A percentile compares a stretch with the other conserved stretches of the same genome.
phyloP scores from a whole-genome alignment of 2,329 filamentous ascomycete species.

The Amylocarpus encephaloides region DNA sequence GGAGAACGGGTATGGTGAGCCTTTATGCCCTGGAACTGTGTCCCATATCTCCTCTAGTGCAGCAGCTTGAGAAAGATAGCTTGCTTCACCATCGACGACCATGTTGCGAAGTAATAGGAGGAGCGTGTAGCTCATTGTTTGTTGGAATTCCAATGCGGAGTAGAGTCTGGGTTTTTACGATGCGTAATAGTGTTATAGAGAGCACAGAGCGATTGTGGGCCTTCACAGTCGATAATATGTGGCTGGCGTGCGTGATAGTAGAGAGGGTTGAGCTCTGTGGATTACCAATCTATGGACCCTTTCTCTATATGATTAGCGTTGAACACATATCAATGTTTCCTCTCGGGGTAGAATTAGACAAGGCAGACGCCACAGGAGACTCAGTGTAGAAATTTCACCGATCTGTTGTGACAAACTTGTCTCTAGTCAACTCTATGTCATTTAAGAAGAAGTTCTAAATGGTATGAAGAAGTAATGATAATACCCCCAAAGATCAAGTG shows the following conservation, averaged over 20 bases:
- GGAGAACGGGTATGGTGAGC: slow-evolving; percentile 11
- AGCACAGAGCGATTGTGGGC: slow-evolving; percentile 10
- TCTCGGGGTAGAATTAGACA: too few relatives aligned
- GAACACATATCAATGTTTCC: too few relatives aligned
- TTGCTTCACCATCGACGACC: slow-evolving; percentile 13
- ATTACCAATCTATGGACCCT: slow-evolving; percentile 41
- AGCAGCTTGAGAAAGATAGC: slow-evolving; percentile 12
- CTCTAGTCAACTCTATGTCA: too few relatives aligned
- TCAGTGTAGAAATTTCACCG: too few relatives aligned
- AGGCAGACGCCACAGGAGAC: too few relatives aligned
- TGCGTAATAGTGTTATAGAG: slow-evolving; percentile 9
- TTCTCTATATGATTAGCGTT: too few relatives aligned
- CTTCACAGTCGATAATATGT: slow-evolving; percentile 1
- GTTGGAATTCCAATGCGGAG: slow-evolving; percentile 15
- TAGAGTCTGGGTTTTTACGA: slow-evolving; percentile 9
- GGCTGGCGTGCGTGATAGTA: slow-evolving; percentile 29
- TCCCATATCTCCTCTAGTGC: slow-evolving; percentile 9
- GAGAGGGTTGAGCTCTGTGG: slow-evolving; percentile 32
- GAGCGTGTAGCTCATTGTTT: slow-evolving; percentile 8
- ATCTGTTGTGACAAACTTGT: too few relatives aligned
- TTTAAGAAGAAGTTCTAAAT: too few relatives aligned
- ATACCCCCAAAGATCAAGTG: too few relatives aligned
- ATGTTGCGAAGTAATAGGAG: slow-evolving; percentile 11
- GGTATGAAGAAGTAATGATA: too few relatives aligned
- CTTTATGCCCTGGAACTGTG: slow-evolving; percentile 2